A percentile compares a stretch with the other conserved stretches of the same genome.
These are phyloP conservation scores for Aulographum hederae DNA, from an alignment of 2,329 filamentous ascomycete genomes.

Conservation along the genomic window DNA sequence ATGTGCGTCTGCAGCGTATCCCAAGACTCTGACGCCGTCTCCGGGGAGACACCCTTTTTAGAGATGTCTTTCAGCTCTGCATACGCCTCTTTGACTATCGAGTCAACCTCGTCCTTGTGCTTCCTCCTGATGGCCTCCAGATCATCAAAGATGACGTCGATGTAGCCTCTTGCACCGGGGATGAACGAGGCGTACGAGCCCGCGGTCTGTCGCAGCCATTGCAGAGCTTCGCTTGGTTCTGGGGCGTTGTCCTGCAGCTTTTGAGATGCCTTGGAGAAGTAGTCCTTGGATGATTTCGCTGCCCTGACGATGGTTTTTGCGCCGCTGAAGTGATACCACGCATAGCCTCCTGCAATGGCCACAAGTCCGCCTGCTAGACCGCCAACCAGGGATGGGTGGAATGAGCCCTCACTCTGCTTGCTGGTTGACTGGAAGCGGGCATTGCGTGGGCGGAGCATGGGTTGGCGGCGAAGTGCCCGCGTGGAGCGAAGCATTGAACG, in stretches of 20 bases:
- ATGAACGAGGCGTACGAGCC: conserved; percentile 54
- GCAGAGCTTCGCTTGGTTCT: conserved; percentile 45
- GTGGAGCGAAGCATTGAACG: conserved; percentile 11
- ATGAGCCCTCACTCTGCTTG: conserved; percentile 9
- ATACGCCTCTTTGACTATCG: conserved; percentile 50
- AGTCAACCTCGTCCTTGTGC: conserved; percentile 51
- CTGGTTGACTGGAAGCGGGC: conserved; percentile 13
- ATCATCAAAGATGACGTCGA: conserved; percentile 53
- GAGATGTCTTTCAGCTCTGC: conserved; percentile 40
- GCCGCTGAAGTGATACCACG: conserved; percentile 36
- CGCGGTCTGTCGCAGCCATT: conserved; percentile 45
- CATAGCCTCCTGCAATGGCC: conserved; percentile 29
- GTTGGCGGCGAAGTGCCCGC: conserved; percentile 7
- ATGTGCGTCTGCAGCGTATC: conserved; percentile 44
- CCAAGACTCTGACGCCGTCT: conserved; percentile 42
- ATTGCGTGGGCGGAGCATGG: conserved; percentile 6
- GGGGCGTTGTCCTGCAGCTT: conserved; percentile 45
- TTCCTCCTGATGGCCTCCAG: conserved; percentile 48
- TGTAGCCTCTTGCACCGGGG: conserved; percentile 49
- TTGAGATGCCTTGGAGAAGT: conserved; percentile 40
- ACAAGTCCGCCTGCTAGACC: conserved; percentile 30
- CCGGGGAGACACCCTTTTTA: conserved; percentile 41
- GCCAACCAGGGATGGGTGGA: conserved; percentile 24
- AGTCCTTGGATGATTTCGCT: conserved; percentile 37
- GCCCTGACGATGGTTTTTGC: conserved; percentile 28